Conservation (phyloP, 1,284 basidiomycete species). For the Leucoagaricus sp. region DNA sequence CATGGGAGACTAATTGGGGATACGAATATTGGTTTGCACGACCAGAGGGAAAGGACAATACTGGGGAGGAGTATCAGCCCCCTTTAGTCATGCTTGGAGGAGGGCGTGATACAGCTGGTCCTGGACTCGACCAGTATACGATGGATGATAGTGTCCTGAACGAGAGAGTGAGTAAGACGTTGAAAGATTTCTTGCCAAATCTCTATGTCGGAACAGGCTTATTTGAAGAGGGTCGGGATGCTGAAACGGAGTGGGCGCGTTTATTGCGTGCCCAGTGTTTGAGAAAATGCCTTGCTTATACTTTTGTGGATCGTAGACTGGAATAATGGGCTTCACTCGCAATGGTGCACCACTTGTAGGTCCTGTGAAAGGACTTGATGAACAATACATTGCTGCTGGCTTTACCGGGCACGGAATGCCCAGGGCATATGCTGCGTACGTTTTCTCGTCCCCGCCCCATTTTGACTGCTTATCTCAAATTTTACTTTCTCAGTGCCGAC, state of each 20-base stretch:
- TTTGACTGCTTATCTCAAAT: not conserved
- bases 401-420: constrained; percentile 85
- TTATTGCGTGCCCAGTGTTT: not conserved
- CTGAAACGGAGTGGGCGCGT: constrained; percentile 73
- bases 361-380: constrained; percentile 29
- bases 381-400: constrained; percentile 77
- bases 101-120: constrained; percentile 49
- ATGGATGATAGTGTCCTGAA: constrained; percentile 66
- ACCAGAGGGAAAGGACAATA: constrained; percentile 37
- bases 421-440: constrained; percentile 70
- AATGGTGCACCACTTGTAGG: constrained; percentile 70
- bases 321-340: constrained; percentile 80
- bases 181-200: constrained; percentile 60
- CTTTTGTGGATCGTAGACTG: constrained; percentile 46
- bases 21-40: constrained; percentile 85
- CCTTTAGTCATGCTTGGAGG: constrained; percentile 79
- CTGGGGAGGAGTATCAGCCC: constrained; percentile 28
- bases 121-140: constrained; percentile 50
- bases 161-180: constrained; percentile 42
- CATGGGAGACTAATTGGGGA: constrained; percentile 53
- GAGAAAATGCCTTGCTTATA: not conserved
- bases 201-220: constrained; percentile 50
- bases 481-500: constrained; percentile 68
- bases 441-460: constrained; percentile 12
- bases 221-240: constrained; percentile 35